Evolutionary conservation across 2,329 filamentous ascomycete genomes (phyloP), one percentile per base, ranked within the genome.

Genomic region (Incumbomyces delicatus): DNA sequence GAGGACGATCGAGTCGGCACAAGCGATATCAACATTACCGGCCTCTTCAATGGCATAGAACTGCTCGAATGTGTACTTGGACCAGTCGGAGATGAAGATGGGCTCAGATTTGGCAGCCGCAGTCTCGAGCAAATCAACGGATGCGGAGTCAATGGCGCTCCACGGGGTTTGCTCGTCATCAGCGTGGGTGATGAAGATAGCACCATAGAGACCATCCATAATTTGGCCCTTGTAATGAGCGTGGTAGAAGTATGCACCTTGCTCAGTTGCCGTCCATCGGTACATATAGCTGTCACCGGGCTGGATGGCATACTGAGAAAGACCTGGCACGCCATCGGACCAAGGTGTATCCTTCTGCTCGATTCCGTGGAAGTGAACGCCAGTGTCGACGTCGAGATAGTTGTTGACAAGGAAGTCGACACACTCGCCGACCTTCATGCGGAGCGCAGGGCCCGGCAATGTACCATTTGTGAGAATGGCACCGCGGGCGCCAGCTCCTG

Each of bases 311-410:
- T 81, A 85, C 59, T 85, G 83, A 0, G 76, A 81, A 4, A 85
- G 72, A 31, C 77, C 81, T 0, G 78, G 70, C 1, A 82, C 75
- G 0, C 85, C 85, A 57, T 90, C 85, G 80, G 87, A 85, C 47
- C 73, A 73, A 49, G 79, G 85, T 0, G 83, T 85, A 10, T 82
- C 83, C 54, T 85, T 85, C 59, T 87, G 83, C 58, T 79, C 87
- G 52, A 90, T 72, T 13, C 85, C 85, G 55, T 90, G 85, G 61
- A 85, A 89, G 60, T 90, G 85, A 4, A 89, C 70, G 32, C 81
- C 83, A 11, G 73, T 76, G 54, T 76, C 62, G 53, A 87, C 84
- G 11, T 70, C 67, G 1, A 83, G 76, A 17, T 75, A 71, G 56
- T 90, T 90, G 54, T 77, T 67, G 42, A 87, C 71, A 29, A 85